phyloP scores from a whole-genome alignment of 2,329 filamentous ascomycete species.

The Lachnellula arida region DNA sequence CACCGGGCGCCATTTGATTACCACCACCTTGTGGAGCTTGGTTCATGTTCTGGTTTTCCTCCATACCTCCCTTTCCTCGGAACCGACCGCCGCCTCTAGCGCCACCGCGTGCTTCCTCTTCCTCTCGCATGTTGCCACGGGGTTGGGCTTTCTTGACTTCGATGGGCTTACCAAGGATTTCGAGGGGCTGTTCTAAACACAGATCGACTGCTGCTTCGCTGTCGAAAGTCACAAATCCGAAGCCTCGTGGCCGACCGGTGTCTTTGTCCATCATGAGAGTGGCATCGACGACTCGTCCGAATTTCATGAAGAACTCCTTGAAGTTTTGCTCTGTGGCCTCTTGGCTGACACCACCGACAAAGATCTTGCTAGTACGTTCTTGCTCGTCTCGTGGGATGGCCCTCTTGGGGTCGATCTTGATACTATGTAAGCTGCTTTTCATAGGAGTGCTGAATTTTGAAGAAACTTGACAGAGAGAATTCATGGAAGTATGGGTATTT shows the following conservation, averaged over 20 bases:
- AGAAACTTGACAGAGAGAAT: constrained; percentile 5
- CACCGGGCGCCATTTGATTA: constrained; percentile 41
- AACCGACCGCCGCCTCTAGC: constrained; percentile 51
- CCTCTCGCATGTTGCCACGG: constrained; percentile 86
- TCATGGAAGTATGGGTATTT: constrained; percentile 38
- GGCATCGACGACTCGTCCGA: constrained; percentile 92
- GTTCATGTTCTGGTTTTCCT: constrained; percentile 41
- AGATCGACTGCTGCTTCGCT: constrained; percentile 92
- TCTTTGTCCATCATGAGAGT: constrained; percentile 99
- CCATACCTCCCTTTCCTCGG: constrained; percentile 44
- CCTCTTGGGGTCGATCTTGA: constrained; percentile 87
- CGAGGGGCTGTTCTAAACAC: constrained; percentile 76
- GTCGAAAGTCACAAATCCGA: constrained; percentile 98
- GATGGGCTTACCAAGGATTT: constrained; percentile 93
- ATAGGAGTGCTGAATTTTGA: constrained; percentile 14
- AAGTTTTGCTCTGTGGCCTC: constrained; percentile 96
- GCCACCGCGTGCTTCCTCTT: constrained; percentile 62
- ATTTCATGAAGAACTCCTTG: constrained; percentile 93
- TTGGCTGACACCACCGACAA: constrained; percentile 95
- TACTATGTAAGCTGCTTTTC: constrained; percentile 20
- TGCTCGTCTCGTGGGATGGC: constrained; percentile 97
- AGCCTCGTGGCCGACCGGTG: constrained; percentile 91
- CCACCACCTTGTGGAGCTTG: constrained; percentile 29
- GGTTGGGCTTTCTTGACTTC: constrained; percentile 98
- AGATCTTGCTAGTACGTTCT: constrained; percentile 97